A percentile compares a stretch with the other conserved stretches of the same genome.
phyloP scores from a whole-genome alignment of 139 green algal genomes.

The Pleodorina starrii region DNA sequence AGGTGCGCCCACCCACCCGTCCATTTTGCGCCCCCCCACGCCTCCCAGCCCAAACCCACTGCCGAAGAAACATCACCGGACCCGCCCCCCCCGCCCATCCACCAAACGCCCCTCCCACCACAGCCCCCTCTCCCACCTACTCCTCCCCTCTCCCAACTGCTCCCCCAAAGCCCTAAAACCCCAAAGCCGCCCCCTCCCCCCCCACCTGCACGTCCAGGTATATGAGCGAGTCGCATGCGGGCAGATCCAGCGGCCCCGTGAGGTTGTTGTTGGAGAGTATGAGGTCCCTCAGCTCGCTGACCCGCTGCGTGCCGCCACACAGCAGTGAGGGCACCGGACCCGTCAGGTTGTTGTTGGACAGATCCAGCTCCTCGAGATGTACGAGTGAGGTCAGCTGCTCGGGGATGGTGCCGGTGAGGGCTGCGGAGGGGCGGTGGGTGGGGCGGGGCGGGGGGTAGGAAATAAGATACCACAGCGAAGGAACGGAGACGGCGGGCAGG shows the following conservation, averaged over 20 bases:
- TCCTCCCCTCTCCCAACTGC: not conserved
- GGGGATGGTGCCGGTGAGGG: not conserved
- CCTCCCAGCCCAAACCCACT: too few species aligned
- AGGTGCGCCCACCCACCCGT: too few species aligned
- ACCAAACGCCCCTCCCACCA: not conserved
- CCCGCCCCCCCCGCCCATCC: not conserved
- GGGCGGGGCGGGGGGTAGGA: too few species aligned
- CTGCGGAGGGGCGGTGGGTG: too few species aligned
- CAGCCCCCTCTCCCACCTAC: not conserved
- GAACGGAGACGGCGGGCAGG: too few species aligned
- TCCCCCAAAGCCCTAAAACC: too few species aligned
- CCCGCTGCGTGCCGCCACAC: slow-evolving; percentile 1
- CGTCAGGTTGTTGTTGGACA: slow-evolving; percentile 18
- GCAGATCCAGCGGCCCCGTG: not conserved
- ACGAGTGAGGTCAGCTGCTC: not conserved
- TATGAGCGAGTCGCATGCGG: not conserved
- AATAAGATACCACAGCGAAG: too few species aligned
- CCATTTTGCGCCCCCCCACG: too few species aligned
- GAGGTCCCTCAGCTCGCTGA: slow-evolving; percentile 17
- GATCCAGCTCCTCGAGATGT: slow-evolving; percentile 30
- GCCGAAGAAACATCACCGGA: too few species aligned
- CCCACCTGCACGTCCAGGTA: slow-evolving; percentile 36
- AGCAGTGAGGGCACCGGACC: slow-evolving; percentile 21
- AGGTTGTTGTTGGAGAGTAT: slow-evolving; percentile 42
- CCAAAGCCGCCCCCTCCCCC: not conserved